Evolutionary conservation across 176 grass and related monocot species (phyloP).

Genomic region (Aechmea fasciata): DNA sequence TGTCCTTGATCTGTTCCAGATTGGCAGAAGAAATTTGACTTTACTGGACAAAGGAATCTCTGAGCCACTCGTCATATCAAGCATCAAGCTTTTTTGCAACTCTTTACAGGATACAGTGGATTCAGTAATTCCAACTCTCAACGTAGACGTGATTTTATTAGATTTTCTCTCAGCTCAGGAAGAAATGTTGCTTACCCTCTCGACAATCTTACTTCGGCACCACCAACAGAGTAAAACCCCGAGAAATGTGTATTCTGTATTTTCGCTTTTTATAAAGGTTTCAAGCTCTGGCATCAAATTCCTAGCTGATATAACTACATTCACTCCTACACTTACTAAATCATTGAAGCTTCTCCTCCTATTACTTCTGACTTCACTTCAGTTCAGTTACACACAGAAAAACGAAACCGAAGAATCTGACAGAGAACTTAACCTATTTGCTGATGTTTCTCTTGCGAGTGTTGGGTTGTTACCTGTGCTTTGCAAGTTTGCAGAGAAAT

Average conservation of each 20-base stretch:
- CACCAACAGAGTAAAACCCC: constrained; percentile 24
- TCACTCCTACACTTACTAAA: constrained; percentile 39
- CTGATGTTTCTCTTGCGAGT: constrained; percentile 43
- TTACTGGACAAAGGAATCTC: constrained; percentile 29
- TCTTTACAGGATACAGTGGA: constrained; percentile 42
- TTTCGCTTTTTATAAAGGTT: constrained; percentile 51
- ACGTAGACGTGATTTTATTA: constrained; percentile 33
- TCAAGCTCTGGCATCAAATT: constrained; percentile 35
- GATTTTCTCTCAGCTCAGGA: constrained; percentile 46
- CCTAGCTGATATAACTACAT: constrained; percentile 51
- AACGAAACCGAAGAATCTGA: constrained; percentile 30
- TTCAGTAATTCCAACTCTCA: constrained; percentile 36
- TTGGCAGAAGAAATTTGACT: neutral
- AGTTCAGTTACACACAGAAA: constrained; percentile 32
- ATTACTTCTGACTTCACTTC: constrained; percentile 44
- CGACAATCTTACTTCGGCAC: constrained; percentile 36
- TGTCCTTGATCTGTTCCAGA: neutral
- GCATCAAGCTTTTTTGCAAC: constrained; percentile 51
- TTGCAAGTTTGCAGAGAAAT: constrained; percentile 65
- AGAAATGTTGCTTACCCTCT: constrained; percentile 54
- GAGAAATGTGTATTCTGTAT: constrained; percentile 23
- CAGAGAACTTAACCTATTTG: constrained; percentile 33
- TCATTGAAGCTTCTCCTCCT: constrained; percentile 58
- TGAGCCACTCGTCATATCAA: constrained; percentile 23
- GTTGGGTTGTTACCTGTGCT: constrained; percentile 60